Base-by-base conservation (phyloP, 139 green algal species). In the Chlamydomonas incerta region DNA sequence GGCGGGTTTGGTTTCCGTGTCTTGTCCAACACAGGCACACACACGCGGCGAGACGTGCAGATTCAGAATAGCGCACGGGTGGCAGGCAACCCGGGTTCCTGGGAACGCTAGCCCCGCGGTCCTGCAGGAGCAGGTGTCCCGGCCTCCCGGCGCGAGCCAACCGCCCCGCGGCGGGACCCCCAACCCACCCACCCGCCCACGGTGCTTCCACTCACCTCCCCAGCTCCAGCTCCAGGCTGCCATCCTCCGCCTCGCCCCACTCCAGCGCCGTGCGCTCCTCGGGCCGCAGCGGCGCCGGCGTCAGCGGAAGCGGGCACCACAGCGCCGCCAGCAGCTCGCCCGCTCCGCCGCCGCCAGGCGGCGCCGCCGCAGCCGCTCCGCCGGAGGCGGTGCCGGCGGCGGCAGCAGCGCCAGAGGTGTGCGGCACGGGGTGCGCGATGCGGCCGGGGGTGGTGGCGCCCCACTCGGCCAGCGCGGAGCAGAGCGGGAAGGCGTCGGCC, bases 301-400 rank as follows among this genome's bases (percentile, higher is more conserved):
- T 75, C 9, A 85, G 65, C 46, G 79, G 79, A 50, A 85, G 11
- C 9, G 79, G 79, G 65, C 79, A 85, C 79, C 79, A 85, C 31
- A 85, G 79, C 65, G 21, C 66, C n/a, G 33, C 47, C 47, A 75
- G 65, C 66, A 85, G 21, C 66, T 23, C 23, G 8, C 65, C 77
- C 11, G 17, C 57, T 21, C 62, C 28, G 28, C 63, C 63, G 13
- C 13, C 63, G 29, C n/a, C n/a, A 20, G 13, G 41, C 71, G 2
- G 20, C 37, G 35, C 46, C 24, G 20, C 41, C 41, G 37, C 71
- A 28, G 50, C 71, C 46, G 15, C 70, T 26, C 23, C 41, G 10
- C 6, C 70, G 15, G 71, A 20, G 17, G 20, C 71, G 35, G 18
- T 13, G 35, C 35, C 71, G 23, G 1, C 69, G 20, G 31, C 68